Conservation (phyloP, 2,329 filamentous ascomycete genomes). For the Cytospora mali region DNA sequence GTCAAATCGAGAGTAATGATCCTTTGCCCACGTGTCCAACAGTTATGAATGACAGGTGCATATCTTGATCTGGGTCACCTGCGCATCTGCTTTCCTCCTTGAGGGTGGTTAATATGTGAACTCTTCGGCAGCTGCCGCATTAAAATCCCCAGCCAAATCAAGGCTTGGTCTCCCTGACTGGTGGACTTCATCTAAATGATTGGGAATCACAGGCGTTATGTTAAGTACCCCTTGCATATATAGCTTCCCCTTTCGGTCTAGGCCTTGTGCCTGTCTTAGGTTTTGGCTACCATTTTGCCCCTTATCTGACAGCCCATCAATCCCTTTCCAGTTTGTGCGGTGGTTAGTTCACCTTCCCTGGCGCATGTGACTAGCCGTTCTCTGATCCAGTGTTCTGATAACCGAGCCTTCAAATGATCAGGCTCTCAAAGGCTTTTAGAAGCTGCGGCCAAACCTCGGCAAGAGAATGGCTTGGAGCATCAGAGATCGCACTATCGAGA, state of each 20-base stretch:
- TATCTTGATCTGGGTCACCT: conserved; percentile 27
- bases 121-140: conserved; percentile 11
- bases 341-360: background rate
- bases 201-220: background rate
- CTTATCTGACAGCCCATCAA: background rate
- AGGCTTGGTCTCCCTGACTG: conserved; percentile 4
- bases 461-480: too few species aligned
- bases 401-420: background rate
- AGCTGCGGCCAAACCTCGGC: background rate
- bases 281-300: background rate
- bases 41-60: conserved; percentile 23
- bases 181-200: background rate
- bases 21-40: conserved; percentile 8
- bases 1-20: background rate
- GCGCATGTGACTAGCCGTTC: background rate
- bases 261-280: conserved; percentile 1
- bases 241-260: conserved; percentile 12
- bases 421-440: background rate
- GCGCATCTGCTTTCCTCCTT: conserved; percentile 8
- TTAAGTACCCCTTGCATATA: conserved; percentile 14
- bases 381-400: background rate
- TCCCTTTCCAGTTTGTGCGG: background rate
- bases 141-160: background rate
- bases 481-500: background rate
- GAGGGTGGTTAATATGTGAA: background rate